Base-by-base conservation (phyloP, 352 stramenopile genomes). In the Globisporangium viniferum region DNA sequence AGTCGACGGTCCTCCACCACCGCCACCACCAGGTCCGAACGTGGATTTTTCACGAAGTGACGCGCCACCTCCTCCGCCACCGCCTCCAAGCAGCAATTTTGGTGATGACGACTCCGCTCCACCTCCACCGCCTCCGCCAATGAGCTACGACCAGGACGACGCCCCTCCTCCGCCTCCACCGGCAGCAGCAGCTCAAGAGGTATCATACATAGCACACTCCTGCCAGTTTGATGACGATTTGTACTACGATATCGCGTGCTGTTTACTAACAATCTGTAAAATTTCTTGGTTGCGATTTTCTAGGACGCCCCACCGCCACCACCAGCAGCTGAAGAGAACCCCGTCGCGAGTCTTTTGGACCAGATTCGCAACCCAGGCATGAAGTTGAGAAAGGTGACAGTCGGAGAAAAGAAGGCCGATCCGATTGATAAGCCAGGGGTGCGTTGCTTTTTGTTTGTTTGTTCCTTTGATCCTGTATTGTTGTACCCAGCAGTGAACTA, bases 341-440 rank as follows among this genome's bases (percentile, higher is more conserved):
- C 74, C 6, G 63, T 70, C 15, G 59, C 68, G 51, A 86, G 78
- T 64, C 78, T 90, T 55, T 65, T 90, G 49, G 78, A 88, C 44
- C 72, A 90, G 62, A 90, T 90, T 62, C 81, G 80, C 55, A 88
- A 90, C 66, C 81, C 81, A 7, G 78, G 67, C 9, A 73, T 88
- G 46, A 85, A 80, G 62, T 70, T 90, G 10, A 79, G 80, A 59
- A 84, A 85, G 73, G 80, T 83, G 54, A n/a, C 29, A 41, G 20
- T 73, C 4, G 77, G 33, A 36, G 78, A 75, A 22, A 73, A 77
- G 54, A 78, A 75, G 60, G 33, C 68, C 0, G 73, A 83, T 1
- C 44, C 76, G 3, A 18, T 71, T 22, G 67, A 74, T 3, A 88
- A 82, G 51, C 22, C 76, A 31, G 70, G 67, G 60, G 80, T 81